Evolutionary conservation across 1,284 basidiomycete genomes (phyloP).

Genomic region (Neolentinus lepideus): DNA sequence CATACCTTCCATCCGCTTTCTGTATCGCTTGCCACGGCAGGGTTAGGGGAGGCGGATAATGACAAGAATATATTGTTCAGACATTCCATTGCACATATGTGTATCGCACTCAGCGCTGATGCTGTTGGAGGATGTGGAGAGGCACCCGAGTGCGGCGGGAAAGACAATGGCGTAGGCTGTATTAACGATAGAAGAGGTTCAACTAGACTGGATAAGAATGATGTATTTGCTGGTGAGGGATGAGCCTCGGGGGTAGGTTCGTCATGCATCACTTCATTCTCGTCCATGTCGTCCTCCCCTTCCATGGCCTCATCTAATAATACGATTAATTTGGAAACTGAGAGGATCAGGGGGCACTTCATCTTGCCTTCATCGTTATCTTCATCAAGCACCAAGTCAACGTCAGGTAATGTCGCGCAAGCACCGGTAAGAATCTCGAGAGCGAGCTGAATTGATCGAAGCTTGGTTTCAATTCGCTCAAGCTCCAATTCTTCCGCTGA

Average conservation of each 20-base stretch:
- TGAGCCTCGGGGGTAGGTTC: constrained; percentile 17
- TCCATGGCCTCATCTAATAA: constrained; percentile 21
- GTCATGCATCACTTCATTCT: constrained; percentile 24
- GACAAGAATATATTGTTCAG: constrained; percentile 88
- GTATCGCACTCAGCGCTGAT: constrained; percentile 73
- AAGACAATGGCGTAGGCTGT: constrained; percentile 71
- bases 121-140: constrained; percentile 83
- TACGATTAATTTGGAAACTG: background rate
- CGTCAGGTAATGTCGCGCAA: constrained; percentile 85
- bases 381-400: constrained; percentile 32
- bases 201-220: constrained; percentile 44
- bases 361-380: constrained; percentile 24
- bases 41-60: constrained; percentile 40
- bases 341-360: background rate
- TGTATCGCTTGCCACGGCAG: constrained; percentile 33
- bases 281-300: constrained; percentile 16
- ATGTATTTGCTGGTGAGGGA: constrained; percentile 14
- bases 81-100: constrained; percentile 82
- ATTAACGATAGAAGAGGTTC: constrained; percentile 60
- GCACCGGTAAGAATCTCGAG: constrained; percentile 82
- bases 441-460: constrained; percentile 72
- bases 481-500: constrained; percentile 61
- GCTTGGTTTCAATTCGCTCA: constrained; percentile 63
- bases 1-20: constrained; percentile 49
- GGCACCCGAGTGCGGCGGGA: constrained; percentile 60